Evolutionary conservation across 1,139 yeast species (phyloP), one percentile per base, ranked within the genome.

Genomic region (Saccharomyces hybrid): DNA sequence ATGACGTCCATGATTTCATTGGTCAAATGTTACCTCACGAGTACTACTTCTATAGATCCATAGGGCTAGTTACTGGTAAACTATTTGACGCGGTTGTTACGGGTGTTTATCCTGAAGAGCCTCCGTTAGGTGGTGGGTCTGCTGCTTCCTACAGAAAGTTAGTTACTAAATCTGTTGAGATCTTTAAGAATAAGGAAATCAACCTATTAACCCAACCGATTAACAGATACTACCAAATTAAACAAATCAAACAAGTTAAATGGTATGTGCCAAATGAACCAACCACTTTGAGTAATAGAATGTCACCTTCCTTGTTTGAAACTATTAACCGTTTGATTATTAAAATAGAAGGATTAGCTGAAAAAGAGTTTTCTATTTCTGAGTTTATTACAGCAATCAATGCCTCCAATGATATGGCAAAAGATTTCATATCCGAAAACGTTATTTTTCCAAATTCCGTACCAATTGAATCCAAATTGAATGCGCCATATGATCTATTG

Each of bases 11-110:
- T 66, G 93, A 86, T 52, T 80, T 91, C 53, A 78, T 93, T 52
- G 90, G 96, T 3, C 91, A 88, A 68, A 80, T 95, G 65, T 75
- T 93, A 54, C 96, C 98, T 1, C 88, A 90, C 50, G 98, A 91
- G 71, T 76, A 87, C 49, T 85, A 83, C 66, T 89, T 86, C 66
- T 93, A 90, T 70, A 82, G 84, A 65, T 84, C 95, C 0, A 72
- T 86, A 54, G 99, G 98, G 1, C 69, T 91, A 47, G 74, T 86
- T 27, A 82, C 86, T 6, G 76, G 87, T 6, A 83, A 81, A 57
- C 69, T 88, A 46, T 75, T 87, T 52, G 88, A 86, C 59, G 81
- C 89, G 0, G 76, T 90, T 24, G 78, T 88, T 0, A 81, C 81
- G 54, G 95, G 93, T 2, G 74, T 75, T 44, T 78, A 82, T 57